Evolutionary conservation across 2,329 filamentous ascomycete genomes (phyloP).

Genomic region (Beauveria brongniartii): DNA sequence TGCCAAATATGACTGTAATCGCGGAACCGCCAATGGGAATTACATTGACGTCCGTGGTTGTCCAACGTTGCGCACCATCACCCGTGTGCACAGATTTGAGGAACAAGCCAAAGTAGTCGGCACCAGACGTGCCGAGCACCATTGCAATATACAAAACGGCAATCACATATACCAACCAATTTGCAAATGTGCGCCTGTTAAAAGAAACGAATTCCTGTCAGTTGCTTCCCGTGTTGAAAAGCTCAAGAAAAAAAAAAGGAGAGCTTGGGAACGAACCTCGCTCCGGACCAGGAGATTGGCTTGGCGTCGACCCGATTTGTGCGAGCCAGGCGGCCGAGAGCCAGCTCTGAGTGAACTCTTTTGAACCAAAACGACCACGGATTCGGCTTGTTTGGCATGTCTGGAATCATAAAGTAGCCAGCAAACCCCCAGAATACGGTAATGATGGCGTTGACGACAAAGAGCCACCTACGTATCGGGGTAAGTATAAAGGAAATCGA

Average conservation of each 20-base stretch:
- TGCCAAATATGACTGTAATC: slow-evolving; percentile 31
- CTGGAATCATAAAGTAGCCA: slow-evolving; percentile 27
- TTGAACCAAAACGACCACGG: slow-evolving; percentile 24
- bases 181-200: slow-evolving; percentile 17
- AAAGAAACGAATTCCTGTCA: background rate
- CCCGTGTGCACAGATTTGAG: slow-evolving; percentile 21
- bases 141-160: slow-evolving; percentile 24
- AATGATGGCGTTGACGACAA: slow-evolving; percentile 35
- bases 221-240: background rate
- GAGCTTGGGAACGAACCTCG: slow-evolving; percentile 9
- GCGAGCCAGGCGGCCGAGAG: slow-evolving; percentile 21
- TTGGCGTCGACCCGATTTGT: slow-evolving; percentile 16
- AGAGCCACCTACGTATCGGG: slow-evolving; percentile 26
- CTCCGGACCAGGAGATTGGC: slow-evolving; percentile 19
- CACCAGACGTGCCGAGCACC: slow-evolving; percentile 25
- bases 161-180: slow-evolving; percentile 25
- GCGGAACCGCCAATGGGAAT: slow-evolving; percentile 37
- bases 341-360: slow-evolving; percentile 18
- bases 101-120: slow-evolving; percentile 27
- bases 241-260: no score
- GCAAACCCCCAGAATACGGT: slow-evolving; percentile 24
- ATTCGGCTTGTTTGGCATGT: slow-evolving; percentile 22
- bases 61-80: slow-evolving; percentile 21
- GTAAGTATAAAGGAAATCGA: background rate
- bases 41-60: slow-evolving; percentile 38